Evolutionary conservation across 768 basidiomycete genomes (phyloP).

Genomic region (Lanmaoa rubissima): DNA sequence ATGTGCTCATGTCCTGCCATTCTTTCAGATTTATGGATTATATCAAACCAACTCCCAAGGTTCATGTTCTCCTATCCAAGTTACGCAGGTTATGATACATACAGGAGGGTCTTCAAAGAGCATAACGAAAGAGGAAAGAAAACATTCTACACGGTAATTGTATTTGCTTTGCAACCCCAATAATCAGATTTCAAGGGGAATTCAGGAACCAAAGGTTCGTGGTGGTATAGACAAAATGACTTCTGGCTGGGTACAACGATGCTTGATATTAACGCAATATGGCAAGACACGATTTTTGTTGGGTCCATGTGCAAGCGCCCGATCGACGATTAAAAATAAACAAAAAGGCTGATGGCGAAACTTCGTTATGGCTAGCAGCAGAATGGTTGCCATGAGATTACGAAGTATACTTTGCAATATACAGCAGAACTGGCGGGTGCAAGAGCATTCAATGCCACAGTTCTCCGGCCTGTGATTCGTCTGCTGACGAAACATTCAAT

Average conservation of each 20-base stretch:
- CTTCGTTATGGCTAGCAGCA: neutral
- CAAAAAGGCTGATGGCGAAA: slow-evolving; percentile 14
- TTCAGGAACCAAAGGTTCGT: slow-evolving; percentile 6
- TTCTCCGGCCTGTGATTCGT: slow-evolving; percentile 53
- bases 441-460: slow-evolving; percentile 47
- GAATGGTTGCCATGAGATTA: neutral
- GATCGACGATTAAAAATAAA: slow-evolving; percentile 28
- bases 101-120: slow-evolving; percentile 6
- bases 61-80: neutral
- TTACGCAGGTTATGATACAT: slow-evolving; percentile 22
- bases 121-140: slow-evolving; percentile 19
- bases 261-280: slow-evolving; percentile 26
- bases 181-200: slow-evolving; percentile 1
- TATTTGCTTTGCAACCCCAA: slow-evolving; percentile 2
- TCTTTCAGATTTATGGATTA: neutral
- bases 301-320: slow-evolving; percentile 19
- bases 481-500: slow-evolving; percentile 33
- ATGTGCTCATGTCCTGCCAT: too few relatives aligned
- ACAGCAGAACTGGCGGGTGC: neutral
- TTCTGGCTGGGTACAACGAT: slow-evolving; percentile 26
- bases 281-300: slow-evolving; percentile 15
- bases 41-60: neutral
- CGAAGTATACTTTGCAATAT: slow-evolving; percentile 5
- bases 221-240: slow-evolving; percentile 26
- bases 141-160: slow-evolving; percentile 21